Evolutionary conservation across 1,284 basidiomycete species (phyloP).

Genomic region (Mycocalia duriaeana): DNA sequence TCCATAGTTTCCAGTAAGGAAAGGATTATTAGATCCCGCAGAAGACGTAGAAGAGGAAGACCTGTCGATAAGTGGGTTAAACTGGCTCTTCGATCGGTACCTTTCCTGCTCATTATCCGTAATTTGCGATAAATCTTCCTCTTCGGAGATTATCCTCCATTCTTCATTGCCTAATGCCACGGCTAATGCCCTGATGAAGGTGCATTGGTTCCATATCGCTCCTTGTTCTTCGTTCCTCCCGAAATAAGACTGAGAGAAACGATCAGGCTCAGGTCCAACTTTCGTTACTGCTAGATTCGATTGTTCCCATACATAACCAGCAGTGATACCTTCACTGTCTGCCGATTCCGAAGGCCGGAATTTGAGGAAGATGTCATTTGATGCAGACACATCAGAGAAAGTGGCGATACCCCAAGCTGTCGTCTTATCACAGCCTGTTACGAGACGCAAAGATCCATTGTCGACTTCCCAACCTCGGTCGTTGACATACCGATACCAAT

Average conservation of each 20-base stretch:
- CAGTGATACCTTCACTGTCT: background rate
- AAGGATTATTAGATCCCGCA: background rate
- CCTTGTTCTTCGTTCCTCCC: background rate
- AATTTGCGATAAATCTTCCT: too few species aligned
- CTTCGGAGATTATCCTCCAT: background rate
- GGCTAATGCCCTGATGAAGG: background rate
- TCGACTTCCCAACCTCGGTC: background rate
- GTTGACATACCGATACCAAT: background rate
- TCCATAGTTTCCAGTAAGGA: background rate
- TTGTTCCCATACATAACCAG: background rate
- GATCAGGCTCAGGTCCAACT: background rate
- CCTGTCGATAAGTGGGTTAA: background rate
- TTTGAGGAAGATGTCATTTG: background rate
- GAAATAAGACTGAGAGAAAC: background rate
- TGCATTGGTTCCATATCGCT: background rate
- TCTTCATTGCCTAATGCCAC: background rate
- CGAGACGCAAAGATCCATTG: background rate
- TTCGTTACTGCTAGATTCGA: background rate
- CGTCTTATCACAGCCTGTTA: background rate
- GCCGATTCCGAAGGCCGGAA: background rate
- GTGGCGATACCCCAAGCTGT: background rate
- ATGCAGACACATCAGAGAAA: background rate
- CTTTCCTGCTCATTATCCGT: too few species aligned
- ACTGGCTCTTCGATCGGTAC: too few species aligned
- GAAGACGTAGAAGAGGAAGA: background rate